These are phyloP conservation scores for Phytophthora sp. DNA, from an alignment of 352 stramenopile species.

Conservation along the genomic window DNA sequence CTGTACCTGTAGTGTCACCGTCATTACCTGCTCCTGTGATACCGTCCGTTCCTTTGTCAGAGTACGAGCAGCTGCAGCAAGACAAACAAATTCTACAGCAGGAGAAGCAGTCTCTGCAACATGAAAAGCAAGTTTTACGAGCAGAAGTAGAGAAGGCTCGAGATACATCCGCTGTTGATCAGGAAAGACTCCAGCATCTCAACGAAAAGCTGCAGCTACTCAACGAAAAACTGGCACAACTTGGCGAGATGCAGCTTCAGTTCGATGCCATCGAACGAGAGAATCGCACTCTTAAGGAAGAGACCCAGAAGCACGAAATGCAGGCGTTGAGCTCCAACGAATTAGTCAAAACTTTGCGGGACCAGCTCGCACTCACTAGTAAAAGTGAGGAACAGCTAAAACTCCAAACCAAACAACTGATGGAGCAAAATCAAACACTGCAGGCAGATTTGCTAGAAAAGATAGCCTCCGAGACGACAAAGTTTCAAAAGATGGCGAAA, in stretches of 20 bases:
- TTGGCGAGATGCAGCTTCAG: constrained; percentile 43
- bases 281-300: constrained; percentile 62
- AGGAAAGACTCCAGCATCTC: constrained; percentile 39
- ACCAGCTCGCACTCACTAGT: constrained; percentile 56
- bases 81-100: constrained; percentile 40
- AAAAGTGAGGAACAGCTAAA: constrained; percentile 77
- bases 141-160: constrained; percentile 24
- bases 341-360: constrained; percentile 53
- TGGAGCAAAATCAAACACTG: constrained; percentile 72
- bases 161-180: constrained; percentile 18
- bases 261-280: constrained; percentile 59
- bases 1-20: constrained; percentile 1
- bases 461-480: constrained; percentile 64
- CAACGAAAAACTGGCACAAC: constrained; percentile 33
- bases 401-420: constrained; percentile 69
- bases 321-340: constrained; percentile 62
- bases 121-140: constrained; percentile 35
- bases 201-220: constrained; percentile 47
- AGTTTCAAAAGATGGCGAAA: constrained; percentile 74
- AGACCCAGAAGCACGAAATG: constrained; percentile 67
- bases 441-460: constrained; percentile 73
- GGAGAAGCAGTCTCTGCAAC: constrained; percentile 45
- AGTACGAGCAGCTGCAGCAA: constrained; percentile 49
- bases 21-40: neutral
- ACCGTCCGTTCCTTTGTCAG: constrained; percentile 20